These are phyloP conservation scores for Oehlia diaphana DNA, from an alignment of 192 early-diverging fungal genomes.

Conservation along the genomic window DNA sequence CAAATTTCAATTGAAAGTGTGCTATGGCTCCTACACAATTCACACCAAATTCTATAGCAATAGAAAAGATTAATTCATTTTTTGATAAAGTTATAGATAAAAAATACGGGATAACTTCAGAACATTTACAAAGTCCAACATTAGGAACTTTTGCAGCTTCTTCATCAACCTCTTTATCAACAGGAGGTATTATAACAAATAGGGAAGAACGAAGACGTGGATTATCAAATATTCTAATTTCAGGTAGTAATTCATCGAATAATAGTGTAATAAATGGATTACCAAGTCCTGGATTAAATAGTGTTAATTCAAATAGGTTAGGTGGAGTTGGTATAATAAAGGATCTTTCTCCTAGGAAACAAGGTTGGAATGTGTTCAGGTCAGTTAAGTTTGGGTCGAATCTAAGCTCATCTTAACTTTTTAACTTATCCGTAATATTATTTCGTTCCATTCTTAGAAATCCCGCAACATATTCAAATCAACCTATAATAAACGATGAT, in stretches of 20 bases:
- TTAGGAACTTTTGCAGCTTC: neutral
- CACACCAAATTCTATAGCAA: slow-evolving; percentile 9
- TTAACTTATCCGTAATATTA: neutral
- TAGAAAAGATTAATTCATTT: slow-evolving; percentile 24
- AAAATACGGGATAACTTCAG: slow-evolving; percentile 11
- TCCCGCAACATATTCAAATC: neutral
- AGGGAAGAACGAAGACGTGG: slow-evolving; percentile 13
- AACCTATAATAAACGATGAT: neutral
- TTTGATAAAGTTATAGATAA: slow-evolving; percentile 30
- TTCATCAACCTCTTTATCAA: neutral
- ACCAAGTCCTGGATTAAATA: neutral
- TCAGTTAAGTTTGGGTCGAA: neutral
- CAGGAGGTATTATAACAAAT: neutral
- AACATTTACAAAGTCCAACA: slow-evolving; percentile 1
- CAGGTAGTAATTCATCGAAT: neutral
- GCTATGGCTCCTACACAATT: slow-evolving; percentile 23
- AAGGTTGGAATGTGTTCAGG: neutral
- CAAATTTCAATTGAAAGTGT: slow-evolving; percentile 11
- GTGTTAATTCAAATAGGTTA: neutral
- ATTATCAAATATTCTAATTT: neutral
- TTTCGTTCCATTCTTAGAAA: neutral
- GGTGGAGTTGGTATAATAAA: neutral
- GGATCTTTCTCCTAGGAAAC: neutral
- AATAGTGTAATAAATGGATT: neutral
- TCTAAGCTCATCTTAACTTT: neutral